phyloP scores from a whole-genome alignment of 1,139 yeast genomes.

The Geotrichum aggregatum region DNA sequence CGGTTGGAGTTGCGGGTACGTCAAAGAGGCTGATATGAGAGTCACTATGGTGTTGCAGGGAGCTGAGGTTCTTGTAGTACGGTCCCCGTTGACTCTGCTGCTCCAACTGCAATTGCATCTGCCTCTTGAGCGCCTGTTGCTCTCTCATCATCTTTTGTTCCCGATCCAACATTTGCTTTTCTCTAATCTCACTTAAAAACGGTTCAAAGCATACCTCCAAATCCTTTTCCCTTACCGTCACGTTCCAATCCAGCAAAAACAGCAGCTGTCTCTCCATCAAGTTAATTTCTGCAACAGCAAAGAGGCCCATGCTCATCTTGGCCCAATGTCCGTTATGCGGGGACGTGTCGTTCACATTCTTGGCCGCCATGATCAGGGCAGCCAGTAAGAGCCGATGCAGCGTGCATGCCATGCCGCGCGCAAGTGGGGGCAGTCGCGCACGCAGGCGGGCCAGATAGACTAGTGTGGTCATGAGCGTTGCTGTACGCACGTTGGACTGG shows the following conservation, averaged over 20 bases:
- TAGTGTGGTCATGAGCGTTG: slow-evolving; percentile 87
- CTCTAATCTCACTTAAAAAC: slow-evolving; percentile 69
- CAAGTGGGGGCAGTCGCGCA: slow-evolving; percentile 75
- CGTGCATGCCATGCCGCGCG: slow-evolving; percentile 90
- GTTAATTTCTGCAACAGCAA: slow-evolving; percentile 74
- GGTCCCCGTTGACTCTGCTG: no score
- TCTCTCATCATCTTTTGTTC: background rate
- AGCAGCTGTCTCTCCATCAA: slow-evolving; percentile 87
- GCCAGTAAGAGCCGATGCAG: slow-evolving; percentile 90
- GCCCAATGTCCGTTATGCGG: slow-evolving; percentile 98
- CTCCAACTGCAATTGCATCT: background rate
- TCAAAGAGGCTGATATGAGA: background rate
- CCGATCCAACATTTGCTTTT: slow-evolving; percentile 18
- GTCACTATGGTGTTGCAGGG: no score
- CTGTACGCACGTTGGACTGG: slow-evolving; percentile 88
- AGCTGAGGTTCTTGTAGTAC: no score
- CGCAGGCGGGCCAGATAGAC: slow-evolving; percentile 77
- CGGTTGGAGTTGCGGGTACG: slow-evolving; percentile 1
- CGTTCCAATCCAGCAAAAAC: slow-evolving; percentile 77
- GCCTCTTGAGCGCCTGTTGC: background rate
- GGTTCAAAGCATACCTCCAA: slow-evolving; percentile 62
- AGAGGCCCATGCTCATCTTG: slow-evolving; percentile 77
- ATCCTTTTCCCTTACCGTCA: slow-evolving; percentile 65
- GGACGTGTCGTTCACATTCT: slow-evolving; percentile 84
- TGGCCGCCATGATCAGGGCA: slow-evolving; percentile 81